phyloP scores from a whole-genome alignment of 1,139 yeast species.

The Candida freyschussii region DNA sequence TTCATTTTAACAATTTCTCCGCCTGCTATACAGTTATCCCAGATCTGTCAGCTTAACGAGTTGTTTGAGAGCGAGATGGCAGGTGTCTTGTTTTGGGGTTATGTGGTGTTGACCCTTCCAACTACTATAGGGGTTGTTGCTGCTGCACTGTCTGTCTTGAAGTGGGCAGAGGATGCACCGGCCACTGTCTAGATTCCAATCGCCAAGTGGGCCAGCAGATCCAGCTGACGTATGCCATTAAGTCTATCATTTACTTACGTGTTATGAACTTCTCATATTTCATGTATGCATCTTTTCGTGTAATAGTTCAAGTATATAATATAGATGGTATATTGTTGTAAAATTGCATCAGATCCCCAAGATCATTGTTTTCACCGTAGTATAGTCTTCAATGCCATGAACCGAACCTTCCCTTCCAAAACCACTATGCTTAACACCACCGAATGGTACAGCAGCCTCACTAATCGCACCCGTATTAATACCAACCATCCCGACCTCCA shows the following conservation, averaged over 20 bases:
- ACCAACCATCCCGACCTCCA: constrained; percentile 64
- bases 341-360: no score
- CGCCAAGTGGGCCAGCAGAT: no score
- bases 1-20: constrained; percentile 70
- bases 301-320: no score
- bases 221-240: no score
- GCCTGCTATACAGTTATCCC: constrained; percentile 76
- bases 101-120: constrained; percentile 68
- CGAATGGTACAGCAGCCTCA: constrained; percentile 50
- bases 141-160: constrained; percentile 43
- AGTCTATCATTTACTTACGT: no score
- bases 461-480: constrained; percentile 56
- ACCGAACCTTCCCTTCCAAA: constrained; percentile 72
- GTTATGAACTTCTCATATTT: no score
- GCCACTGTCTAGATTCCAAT: no score
- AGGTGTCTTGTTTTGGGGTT: constrained; percentile 74
- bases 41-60: constrained; percentile 62
- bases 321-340: no score
- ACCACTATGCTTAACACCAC: constrained; percentile 67
- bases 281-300: no score
- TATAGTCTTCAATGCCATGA: constrained; percentile 62
- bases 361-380: constrained; percentile 63
- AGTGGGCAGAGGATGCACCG: constrained; percentile 30
- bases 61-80: constrained; percentile 67
- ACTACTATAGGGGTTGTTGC: constrained; percentile 68